A percentile compares a stretch with the other conserved stretches of the same genome.
Evolutionary conservation across 495 filamentous ascomycete species (phyloP).

Genomic region (Aspergillus nanangensis): DNA sequence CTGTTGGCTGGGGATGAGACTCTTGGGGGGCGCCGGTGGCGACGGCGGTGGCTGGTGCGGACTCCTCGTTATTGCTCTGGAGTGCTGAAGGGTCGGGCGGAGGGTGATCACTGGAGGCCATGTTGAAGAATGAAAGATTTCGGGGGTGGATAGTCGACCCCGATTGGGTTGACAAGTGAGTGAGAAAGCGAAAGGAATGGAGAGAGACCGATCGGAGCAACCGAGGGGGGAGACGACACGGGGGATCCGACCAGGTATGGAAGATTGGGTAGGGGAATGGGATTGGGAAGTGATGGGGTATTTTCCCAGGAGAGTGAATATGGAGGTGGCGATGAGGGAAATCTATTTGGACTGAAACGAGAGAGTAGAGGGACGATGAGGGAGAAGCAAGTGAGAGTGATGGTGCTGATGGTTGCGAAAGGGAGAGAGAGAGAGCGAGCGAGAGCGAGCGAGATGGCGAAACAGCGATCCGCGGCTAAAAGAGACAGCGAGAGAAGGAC

Average conservation of each 20-base stretch:
- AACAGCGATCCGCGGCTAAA: constrained; percentile 12
- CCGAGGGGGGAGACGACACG: too few species aligned
- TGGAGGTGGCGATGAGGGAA: too few species aligned
- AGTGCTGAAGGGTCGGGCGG: constrained; percentile 12
- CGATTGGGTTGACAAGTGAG: background rate
- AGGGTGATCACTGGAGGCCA: constrained; percentile 25
- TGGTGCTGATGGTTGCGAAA: constrained; percentile 5
- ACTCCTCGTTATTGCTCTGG: constrained; percentile 9
- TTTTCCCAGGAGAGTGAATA: too few species aligned
- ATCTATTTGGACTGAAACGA: too few species aligned
- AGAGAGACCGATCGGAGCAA: too few species aligned
- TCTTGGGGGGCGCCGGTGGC: constrained; percentile 16
- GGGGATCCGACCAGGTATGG: too few species aligned
- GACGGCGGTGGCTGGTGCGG: constrained; percentile 17
- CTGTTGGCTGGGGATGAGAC: constrained; percentile 13
- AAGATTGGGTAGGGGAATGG: too few species aligned
- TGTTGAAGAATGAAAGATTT: constrained; percentile 3
- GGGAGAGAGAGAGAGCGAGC: too few species aligned
- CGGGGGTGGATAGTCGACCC: background rate
- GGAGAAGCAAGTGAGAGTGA: constrained; percentile 1
- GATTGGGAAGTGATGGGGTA: too few species aligned
- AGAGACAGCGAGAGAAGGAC: constrained; percentile 9
- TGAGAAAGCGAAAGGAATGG: background rate
- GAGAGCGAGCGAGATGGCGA: constrained; percentile 3
- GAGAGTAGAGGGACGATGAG: constrained; percentile 6